Conservation (phyloP, 225 moss, liverwort and hornwort species). For the Physcomitrellopsis africana region DNA sequence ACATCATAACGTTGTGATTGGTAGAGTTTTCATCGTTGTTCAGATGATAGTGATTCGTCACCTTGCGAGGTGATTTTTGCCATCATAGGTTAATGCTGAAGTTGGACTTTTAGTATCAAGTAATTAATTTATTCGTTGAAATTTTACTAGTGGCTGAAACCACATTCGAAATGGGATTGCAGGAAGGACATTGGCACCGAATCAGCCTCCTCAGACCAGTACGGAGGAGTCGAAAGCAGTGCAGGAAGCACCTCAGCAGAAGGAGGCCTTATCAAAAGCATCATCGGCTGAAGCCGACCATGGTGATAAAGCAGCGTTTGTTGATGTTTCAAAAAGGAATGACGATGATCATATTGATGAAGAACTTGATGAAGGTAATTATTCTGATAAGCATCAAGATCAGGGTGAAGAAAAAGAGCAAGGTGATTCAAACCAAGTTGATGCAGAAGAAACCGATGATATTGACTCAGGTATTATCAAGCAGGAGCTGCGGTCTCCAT, state of each 20-base stretch:
- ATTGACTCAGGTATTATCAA: too few relatives aligned
- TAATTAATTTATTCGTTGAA: too few relatives aligned
- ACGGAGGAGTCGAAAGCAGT: background rate
- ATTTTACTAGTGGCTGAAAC: background rate
- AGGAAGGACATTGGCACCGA: conserved; percentile 21
- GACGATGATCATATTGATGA: conserved; percentile 29
- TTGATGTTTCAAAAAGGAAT: conserved; percentile 40
- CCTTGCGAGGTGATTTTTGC: too few relatives aligned
- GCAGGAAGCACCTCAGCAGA: background rate
- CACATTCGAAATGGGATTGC: conserved; percentile 3
- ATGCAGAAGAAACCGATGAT: too few relatives aligned
- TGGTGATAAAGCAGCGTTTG: conserved; percentile 35
- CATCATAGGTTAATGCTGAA: background rate
- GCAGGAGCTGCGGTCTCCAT: too few relatives aligned
- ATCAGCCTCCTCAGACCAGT: background rate
- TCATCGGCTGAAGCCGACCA: conserved; percentile 25
- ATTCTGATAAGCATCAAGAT: too few relatives aligned
- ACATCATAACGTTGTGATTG: background rate
- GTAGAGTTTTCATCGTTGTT: background rate
- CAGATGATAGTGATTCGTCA: too few relatives aligned
- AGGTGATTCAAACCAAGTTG: too few relatives aligned
- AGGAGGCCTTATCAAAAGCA: conserved; percentile 1
- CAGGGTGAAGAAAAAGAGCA: too few relatives aligned
- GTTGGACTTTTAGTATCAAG: background rate
- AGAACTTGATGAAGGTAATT: too few relatives aligned